phyloP scores from a whole-genome alignment of 306 rosid genomes.

The Abrus pulchellus region DNA sequence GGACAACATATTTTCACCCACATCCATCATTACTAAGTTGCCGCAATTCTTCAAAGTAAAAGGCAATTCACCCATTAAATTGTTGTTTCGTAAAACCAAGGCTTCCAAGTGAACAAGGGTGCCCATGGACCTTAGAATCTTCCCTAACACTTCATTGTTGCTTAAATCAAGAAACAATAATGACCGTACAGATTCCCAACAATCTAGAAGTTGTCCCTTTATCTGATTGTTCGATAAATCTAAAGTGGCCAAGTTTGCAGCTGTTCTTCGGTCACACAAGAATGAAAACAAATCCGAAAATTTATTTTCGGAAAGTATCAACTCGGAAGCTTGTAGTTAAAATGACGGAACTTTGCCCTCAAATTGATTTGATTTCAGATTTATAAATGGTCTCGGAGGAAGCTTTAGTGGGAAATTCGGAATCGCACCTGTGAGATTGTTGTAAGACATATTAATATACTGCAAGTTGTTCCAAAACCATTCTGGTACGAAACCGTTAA shows the following conservation, averaged over 20 bases:
- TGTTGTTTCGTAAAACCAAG: not conserved
- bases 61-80: not conserved
- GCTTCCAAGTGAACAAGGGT: not conserved
- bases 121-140: not conserved
- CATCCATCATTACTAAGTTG: not conserved
- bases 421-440: not conserved
- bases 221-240: conserved; percentile 6
- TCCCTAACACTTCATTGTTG: not conserved
- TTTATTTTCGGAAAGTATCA: not conserved
- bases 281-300: not conserved
- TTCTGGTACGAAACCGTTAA: too few species aligned
- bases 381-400: not conserved
- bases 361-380: not conserved
- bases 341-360: not conserved
- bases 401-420: not conserved
- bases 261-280: not conserved
- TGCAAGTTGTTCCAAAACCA: not conserved
- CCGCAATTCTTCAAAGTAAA: not conserved
- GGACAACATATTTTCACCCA: not conserved
- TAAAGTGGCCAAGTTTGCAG: not conserved
- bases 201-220: not conserved
- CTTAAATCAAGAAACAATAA: not conserved
- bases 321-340: accelerated
- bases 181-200: not conserved
- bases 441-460: not conserved